phyloP scores from a whole-genome alignment of 2,329 filamentous ascomycete species.

The Atkinsonella texensis region DNA sequence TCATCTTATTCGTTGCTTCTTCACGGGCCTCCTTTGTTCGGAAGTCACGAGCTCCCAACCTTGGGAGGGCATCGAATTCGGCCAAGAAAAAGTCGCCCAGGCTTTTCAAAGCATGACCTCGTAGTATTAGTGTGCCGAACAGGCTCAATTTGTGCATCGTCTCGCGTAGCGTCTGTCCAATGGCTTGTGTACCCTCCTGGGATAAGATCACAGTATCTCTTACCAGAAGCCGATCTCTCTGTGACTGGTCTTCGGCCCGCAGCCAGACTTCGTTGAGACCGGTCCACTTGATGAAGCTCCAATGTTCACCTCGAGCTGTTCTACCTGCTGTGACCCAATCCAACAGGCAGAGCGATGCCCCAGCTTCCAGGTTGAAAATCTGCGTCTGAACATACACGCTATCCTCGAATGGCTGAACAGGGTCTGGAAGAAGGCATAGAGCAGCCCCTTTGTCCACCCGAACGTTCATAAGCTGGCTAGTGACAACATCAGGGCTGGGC shows the following conservation, averaged over 20 bases:
- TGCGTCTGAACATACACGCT: slow-evolving; percentile 81
- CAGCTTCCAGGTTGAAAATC: slow-evolving; percentile 51
- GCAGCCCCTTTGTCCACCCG: slow-evolving; percentile 37
- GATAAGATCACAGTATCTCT: slow-evolving; percentile 74
- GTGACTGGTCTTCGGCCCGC: slow-evolving; percentile 17
- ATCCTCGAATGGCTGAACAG: slow-evolving; percentile 77
- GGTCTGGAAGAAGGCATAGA: slow-evolving; percentile 70
- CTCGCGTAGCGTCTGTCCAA: slow-evolving; percentile 32
- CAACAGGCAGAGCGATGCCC: slow-evolving; percentile 61
- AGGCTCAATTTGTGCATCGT: slow-evolving; percentile 67
- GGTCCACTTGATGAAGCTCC: slow-evolving; percentile 69
- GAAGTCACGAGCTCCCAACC: slow-evolving; percentile 77
- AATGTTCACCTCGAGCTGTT: slow-evolving; percentile 73
- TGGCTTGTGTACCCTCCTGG: slow-evolving; percentile 30
- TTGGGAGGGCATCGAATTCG: slow-evolving; percentile 66
- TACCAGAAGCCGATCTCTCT: slow-evolving; percentile 53
- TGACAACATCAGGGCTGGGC: slow-evolving; percentile 38
- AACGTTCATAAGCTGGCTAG: slow-evolving; percentile 44
- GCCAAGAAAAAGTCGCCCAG: slow-evolving; percentile 64
- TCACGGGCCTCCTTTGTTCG: slow-evolving; percentile 38
- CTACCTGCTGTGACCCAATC: slow-evolving; percentile 94
- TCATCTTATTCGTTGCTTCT: slow-evolving; percentile 21
- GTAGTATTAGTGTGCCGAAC: slow-evolving; percentile 74
- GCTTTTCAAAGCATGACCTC: slow-evolving; percentile 55
- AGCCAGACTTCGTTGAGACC: slow-evolving; percentile 83